Conservation (phyloP, 305 asterid species). For the Rubia occidens region DNA sequence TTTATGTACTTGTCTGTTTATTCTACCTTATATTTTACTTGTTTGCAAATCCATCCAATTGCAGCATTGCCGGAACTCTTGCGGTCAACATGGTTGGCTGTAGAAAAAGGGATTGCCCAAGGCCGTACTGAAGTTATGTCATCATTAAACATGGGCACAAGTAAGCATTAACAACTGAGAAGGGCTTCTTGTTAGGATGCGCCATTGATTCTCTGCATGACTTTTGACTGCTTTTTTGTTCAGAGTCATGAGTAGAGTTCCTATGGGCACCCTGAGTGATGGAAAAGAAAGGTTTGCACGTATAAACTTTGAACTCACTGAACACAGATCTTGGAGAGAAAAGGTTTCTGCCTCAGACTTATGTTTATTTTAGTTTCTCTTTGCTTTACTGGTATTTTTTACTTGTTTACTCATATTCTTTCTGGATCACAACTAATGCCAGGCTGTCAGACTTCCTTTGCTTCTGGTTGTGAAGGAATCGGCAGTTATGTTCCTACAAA, state of each 20-base stretch:
- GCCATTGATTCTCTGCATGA: constrained; percentile 7
- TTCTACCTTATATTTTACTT: neutral
- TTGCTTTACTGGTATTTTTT: neutral
- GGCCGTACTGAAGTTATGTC: constrained; percentile 80
- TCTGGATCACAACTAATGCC: constrained; percentile 19
- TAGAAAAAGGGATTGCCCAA: constrained; percentile 88
- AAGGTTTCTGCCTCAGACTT: constrained; percentile 46
- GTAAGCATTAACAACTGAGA: constrained; percentile 32
- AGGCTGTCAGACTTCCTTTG: constrained; percentile 92
- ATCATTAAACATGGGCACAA: constrained; percentile 63
- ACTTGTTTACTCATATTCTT: neutral
- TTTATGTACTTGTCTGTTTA: neutral
- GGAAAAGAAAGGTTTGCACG: constrained; percentile 66
- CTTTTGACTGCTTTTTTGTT: constrained; percentile 16
- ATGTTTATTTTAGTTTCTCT: constrained; percentile 10
- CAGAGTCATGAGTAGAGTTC: constrained; percentile 38
- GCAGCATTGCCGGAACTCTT: constrained; percentile 95
- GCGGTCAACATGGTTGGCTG: constrained; percentile 85
- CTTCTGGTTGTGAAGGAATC: constrained; percentile 95
- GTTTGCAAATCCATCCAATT: constrained; percentile 13
- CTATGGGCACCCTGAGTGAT: constrained; percentile 28
- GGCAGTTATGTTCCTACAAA: constrained; percentile 91
- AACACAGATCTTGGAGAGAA: constrained; percentile 68
- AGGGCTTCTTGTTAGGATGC: constrained; percentile 6
- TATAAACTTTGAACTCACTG: constrained; percentile 46